A percentile compares a stretch with the other conserved stretches of the same genome.
Evolutionary conservation across 495 filamentous ascomycete genomes (phyloP).

Genomic region (Tuber aestivum): DNA sequence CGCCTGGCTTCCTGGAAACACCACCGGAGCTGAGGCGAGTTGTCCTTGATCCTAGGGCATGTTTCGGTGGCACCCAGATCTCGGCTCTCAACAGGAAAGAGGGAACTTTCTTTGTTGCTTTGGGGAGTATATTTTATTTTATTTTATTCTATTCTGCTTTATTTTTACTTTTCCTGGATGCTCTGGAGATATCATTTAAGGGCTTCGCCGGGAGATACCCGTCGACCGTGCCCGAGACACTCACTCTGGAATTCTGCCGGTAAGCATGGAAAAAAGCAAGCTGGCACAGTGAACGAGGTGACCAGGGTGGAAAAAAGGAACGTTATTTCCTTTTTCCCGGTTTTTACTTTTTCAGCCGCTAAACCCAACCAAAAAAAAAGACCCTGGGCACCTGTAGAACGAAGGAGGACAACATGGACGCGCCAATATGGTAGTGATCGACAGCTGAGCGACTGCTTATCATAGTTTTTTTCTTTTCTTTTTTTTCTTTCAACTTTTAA

Average conservation of each 20-base stretch:
- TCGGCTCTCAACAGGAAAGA: background rate
- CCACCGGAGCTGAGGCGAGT: background rate
- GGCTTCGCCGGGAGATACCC: background rate
- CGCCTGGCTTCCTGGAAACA: background rate
- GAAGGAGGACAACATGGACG: background rate
- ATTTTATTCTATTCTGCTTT: too few species aligned
- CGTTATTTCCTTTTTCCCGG: background rate
- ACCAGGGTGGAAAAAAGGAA: too few species aligned
- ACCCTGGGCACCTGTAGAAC: background rate
- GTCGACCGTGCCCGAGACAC: background rate
- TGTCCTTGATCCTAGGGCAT: background rate
- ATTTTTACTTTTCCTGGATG: background rate
- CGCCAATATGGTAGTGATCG: background rate
- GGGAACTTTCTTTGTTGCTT: background rate
- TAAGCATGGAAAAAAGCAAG: constrained; percentile 1
- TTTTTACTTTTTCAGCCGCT: background rate
- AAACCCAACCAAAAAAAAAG: background rate
- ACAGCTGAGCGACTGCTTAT: background rate
- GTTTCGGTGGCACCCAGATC: background rate
- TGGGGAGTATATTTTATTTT: background rate
- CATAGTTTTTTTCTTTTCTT: background rate
- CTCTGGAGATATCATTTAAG: background rate
- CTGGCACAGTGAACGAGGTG: background rate
- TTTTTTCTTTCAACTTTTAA: background rate
- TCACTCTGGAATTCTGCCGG: background rate